Evolutionary conservation across 2,329 filamentous ascomycete species (phyloP), one percentile per base, ranked within the genome.

Genomic region (Tolypocladium capitatum): DNA sequence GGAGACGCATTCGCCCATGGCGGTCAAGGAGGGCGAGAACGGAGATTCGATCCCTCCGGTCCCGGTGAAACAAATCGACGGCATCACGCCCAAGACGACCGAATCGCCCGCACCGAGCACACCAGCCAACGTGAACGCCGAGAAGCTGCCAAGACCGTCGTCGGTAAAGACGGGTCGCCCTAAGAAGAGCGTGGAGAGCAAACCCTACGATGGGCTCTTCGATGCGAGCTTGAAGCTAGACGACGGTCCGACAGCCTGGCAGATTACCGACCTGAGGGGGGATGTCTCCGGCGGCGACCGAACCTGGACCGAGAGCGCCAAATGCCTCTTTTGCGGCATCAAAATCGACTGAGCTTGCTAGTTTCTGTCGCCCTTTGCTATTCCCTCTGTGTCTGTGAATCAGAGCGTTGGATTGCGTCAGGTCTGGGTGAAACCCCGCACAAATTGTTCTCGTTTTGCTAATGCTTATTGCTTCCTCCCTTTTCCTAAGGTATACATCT

Each of bases 181-280:
- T 55, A 70, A 64, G 50, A 66, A 67, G 53, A 46, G 52, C 3
- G 53, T 59, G 32, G 61, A 63, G 30, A 54, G 59, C 46, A 74
- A 69, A 55, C 72, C 73, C 2, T 79, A 76, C 56, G 62, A 70
- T 36, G 73, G 71, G 0, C 59, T 74, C 5, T 80, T 80, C 48
- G 66, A 74, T 44, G 76, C 72, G 4, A 64, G 60, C 2, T 63
- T 80, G 24, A 65, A 66, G 51, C 70, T 73, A 56, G 69, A 71
- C 35, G 61, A 64, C 4, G 70, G 68, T 4, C 71, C 73, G 18
- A 71, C 74, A 1, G 58, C 68, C 21, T 67, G 78, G 45, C 71
- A 76, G 52, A 70, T 80, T 45, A 68, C 60, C 27, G 76, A 80
- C 53, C 60, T 78, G 42, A 68, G 76, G 43, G 57, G 68, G 30